These are phyloP conservation scores for Arxiozyma slooffiae DNA, from an alignment of 1,139 yeast genomes.

Conservation along the genomic window DNA sequence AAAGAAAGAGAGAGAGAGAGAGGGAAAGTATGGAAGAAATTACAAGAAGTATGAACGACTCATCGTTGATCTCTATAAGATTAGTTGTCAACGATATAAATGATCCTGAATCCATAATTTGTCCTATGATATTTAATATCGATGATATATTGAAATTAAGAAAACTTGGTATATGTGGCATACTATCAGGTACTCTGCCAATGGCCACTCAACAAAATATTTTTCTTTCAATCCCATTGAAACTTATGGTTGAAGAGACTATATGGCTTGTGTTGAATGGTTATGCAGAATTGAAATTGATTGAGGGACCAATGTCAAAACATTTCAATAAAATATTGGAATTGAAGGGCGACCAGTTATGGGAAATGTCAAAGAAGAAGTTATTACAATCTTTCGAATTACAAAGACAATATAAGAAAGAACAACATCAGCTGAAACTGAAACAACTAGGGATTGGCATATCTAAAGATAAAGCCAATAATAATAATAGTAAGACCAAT, in stretches of 20 bases:
- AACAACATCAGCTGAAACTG: slow-evolving; percentile 15
- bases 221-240: slow-evolving; percentile 73
- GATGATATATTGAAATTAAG: slow-evolving; percentile 47
- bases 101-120: background rate
- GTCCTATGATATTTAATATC: slow-evolving; percentile 41
- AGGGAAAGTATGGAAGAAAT: too few species aligned
- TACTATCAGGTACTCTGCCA: slow-evolving; percentile 72
- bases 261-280: slow-evolving; percentile 48
- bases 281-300: slow-evolving; percentile 31
- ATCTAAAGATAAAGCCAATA: slow-evolving; percentile 1
- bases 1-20: background rate
- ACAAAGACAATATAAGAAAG: slow-evolving; percentile 15
- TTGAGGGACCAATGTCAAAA: slow-evolving; percentile 11
- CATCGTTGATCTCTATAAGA: slow-evolving; percentile 14
- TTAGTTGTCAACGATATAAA: slow-evolving; percentile 3
- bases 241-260: slow-evolving; percentile 64
- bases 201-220: slow-evolving; percentile 86
- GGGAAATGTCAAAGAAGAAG: slow-evolving; percentile 10
- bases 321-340: slow-evolving; percentile 15
- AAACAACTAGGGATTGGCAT: slow-evolving; percentile 11
- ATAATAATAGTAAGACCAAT: too few species aligned
- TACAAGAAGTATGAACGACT: background rate
- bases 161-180: slow-evolving; percentile 54
- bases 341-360: slow-evolving; percentile 9
- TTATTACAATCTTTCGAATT: slow-evolving; percentile 12